Evolutionary conservation across 306 rosid genomes (phyloP).

Genomic region (Rosa rugosa): DNA sequence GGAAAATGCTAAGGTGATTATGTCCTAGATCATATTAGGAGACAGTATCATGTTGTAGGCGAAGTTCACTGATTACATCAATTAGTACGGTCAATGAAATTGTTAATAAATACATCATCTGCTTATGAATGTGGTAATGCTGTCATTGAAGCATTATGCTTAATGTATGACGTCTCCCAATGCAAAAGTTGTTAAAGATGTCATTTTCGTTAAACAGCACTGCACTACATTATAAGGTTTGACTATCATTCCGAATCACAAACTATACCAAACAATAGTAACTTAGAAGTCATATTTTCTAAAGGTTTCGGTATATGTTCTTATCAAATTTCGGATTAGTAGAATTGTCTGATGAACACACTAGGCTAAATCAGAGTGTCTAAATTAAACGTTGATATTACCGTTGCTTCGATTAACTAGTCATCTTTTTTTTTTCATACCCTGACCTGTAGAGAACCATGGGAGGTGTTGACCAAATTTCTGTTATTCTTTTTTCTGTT

Average conservation of each 20-base stretch:
- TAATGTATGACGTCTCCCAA: neutral
- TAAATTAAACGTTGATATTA: neutral
- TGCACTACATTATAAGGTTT: neutral
- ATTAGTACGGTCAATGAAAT: neutral
- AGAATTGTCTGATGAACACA: too few relatives aligned
- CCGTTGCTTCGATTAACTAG: neutral
- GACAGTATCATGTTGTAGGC: neutral
- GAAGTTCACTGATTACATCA: neutral
- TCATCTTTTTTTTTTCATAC: neutral
- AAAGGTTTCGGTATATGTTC: neutral
- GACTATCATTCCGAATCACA: neutral
- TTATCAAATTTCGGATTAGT: neutral
- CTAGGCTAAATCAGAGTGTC: neutral
- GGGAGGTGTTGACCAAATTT: neutral
- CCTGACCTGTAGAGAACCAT: neutral
- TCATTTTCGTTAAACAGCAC: neutral
- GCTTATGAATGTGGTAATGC: neutral
- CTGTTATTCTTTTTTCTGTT: neutral
- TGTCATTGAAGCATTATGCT: neutral
- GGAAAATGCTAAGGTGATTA: neutral
- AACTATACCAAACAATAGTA: neutral
- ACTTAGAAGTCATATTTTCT: neutral
- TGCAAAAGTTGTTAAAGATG: neutral
- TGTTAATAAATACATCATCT: neutral
- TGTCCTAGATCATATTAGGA: too few relatives aligned